These are phyloP conservation scores for Corylus avellana DNA, from an alignment of 306 rosid species.

Conservation along the genomic window DNA sequence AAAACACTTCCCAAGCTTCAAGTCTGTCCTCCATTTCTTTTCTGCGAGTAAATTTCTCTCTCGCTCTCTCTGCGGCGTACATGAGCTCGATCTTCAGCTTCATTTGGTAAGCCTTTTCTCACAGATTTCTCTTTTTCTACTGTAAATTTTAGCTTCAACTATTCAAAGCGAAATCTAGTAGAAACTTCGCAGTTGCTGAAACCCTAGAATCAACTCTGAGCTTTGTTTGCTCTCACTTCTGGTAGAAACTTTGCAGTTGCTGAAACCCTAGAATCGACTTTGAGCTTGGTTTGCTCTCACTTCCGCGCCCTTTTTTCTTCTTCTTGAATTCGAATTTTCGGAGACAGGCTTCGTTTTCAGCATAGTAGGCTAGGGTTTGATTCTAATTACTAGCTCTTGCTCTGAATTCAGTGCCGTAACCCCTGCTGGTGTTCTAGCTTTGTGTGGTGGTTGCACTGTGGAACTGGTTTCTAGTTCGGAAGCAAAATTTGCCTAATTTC, in stretches of 20 bases:
- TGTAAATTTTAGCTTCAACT: slow-evolving; percentile 7
- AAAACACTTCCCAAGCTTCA: background rate
- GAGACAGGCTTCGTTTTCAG: background rate
- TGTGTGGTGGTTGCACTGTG: background rate
- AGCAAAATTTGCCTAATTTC: background rate
- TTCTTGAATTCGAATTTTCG: background rate
- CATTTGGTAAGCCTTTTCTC: background rate
- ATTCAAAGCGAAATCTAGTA: background rate
- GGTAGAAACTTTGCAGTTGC: background rate
- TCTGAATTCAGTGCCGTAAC: background rate
- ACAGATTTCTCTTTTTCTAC: background rate
- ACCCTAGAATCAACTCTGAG: slow-evolving; percentile 34
- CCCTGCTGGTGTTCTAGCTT: background rate
- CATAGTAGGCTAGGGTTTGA: background rate
- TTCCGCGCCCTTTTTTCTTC: background rate
- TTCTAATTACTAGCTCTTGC: background rate
- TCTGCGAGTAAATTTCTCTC: background rate
- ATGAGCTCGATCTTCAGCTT: background rate
- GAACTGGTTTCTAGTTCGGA: slow-evolving; percentile 2
- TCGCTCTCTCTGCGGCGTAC: background rate
- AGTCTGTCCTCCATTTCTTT: slow-evolving; percentile 3
- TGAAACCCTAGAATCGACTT: slow-evolving; percentile 35
- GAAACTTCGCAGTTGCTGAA: background rate
- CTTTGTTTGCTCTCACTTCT: background rate
- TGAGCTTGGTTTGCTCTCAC: background rate